Evolutionary conservation across 2,329 filamentous ascomycete species (phyloP), one percentile per base, ranked within the genome.

Genomic region (Emydomyces testavorans): DNA sequence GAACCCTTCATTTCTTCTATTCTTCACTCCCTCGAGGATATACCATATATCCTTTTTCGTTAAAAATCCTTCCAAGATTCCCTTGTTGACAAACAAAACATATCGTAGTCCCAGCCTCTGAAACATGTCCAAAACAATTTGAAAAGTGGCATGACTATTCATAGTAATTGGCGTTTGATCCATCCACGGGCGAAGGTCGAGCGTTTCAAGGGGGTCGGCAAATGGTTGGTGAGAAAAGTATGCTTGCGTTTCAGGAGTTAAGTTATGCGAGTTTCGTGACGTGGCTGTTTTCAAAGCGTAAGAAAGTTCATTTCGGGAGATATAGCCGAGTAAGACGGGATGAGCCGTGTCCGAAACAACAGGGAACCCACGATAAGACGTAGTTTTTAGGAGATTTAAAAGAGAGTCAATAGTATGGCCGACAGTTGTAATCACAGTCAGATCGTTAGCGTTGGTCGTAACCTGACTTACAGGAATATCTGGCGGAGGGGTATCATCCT

Each of bases 11-110:
- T 58, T 57, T 31, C 58, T 56, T 23, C 55, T 55, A 44, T 81
- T 78, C 54, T 83, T 81, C 7, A 79, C 80, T 35, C 83, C 85
- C 61, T 94, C 87, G 38, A 96, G 72, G 32, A 96, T 80, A 64
- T 86, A 89, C 85, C 89, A 96, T 28, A 94, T 82, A 66, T 98
- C 92, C 71, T 98, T 98, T 72, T 96, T 96, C 16, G 92, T 98
- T 56, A 96, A 70, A 40, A 98, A 65, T 0, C 92, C 92, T 63
- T 86, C 81, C 32, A 98, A 68, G 42, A 78, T 77, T 16, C 92
- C 92, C 41, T 82, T 77, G 55, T 95, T 85, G 32, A 79, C 80
- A 62, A 96, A 93, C 2, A 96, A 69, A 4, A 98, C 79, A 67
- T 96, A 95, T 43, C 90, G 78, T 52, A 98, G 69, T 16, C 92